Base-by-base conservation (phyloP, 2,329 filamentous ascomycete species). In the Exserohilum rostratum region DNA sequence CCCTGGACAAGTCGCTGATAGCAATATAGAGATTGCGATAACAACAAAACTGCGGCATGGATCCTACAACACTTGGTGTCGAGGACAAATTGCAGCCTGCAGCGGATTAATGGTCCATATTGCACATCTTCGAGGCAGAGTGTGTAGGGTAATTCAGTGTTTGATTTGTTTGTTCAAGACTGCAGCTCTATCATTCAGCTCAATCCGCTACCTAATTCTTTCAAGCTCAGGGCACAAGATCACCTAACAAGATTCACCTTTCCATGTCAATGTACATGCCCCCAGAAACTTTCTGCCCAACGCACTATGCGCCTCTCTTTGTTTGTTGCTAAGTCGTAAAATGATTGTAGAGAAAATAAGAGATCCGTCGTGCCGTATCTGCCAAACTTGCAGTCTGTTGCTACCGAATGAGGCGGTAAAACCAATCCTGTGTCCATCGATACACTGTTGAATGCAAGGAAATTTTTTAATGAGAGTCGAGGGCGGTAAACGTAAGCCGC, bases 401-500 rank as follows among this genome's bases (percentile, higher is more conserved):
- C 31, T 48, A 47, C 46, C 37, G 49, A 42, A 53, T 46, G 30
- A 47, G 17, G 34, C 18, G 38, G 53, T 33, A 51, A 45, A 62
- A 46, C 52, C 49, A 54, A 54, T 46, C 35, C 42, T 20, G 42
- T 52, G 53, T 39, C 45, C 46, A 40, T 50, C 31, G 34, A 55
- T 58, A 59, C 37, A 37, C 33, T 40, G 35, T 22, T 31, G n/a
- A 25, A 40, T 55, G 43, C 52, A 43, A 50, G 54, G 53, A 53
- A 60, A 53, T 58, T 43, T 46, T 59, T 40, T 42, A 65, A 60
- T 59, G 53, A 61, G 45, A 62, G 44, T 33, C 37, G 37, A 38
- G 48, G 43, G 17, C 48, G 47, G 62, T 59, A 53, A 52, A 57
- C 62, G 45, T 60, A 31, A 59, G 35, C 56, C 55, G 62, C 58